A percentile compares a stretch with the other conserved stretches of the same genome.
Conservation (phyloP, 805 yeast genomes). For the Zygoascus bituminiphila region DNA sequence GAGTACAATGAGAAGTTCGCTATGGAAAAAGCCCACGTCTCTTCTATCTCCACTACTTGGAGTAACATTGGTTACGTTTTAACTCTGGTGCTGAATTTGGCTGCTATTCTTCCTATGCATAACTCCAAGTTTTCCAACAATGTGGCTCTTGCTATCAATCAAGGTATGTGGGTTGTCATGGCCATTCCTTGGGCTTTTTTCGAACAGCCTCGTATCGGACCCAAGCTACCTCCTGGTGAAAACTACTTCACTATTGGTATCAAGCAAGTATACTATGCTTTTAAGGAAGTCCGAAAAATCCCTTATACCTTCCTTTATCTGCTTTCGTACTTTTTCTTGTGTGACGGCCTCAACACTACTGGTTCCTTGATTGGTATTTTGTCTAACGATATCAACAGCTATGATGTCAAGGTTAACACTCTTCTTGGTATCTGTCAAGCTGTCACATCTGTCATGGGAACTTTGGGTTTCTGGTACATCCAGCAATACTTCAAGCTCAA, state of each 20-base stretch:
- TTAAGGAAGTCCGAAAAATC: constrained; percentile 10
- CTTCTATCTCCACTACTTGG: constrained; percentile 14
- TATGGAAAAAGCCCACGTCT: constrained; percentile 12
- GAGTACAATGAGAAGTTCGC: constrained; percentile 6
- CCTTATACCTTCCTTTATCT: constrained; percentile 12
- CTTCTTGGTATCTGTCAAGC: constrained; percentile 13
- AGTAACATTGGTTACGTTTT: constrained; percentile 12
- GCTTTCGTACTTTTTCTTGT: constrained; percentile 9
- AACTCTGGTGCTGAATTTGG: constrained; percentile 8
- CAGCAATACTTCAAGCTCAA: constrained; percentile 11
- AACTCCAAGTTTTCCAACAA: constrained; percentile 8
- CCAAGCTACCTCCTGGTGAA: constrained; percentile 10
- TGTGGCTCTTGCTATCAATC: constrained; percentile 10
- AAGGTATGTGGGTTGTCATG: constrained; percentile 12
- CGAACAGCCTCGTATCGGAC: constrained; percentile 10
- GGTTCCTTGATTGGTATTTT: constrained; percentile 12
- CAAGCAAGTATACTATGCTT: constrained; percentile 11
- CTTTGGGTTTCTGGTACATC: constrained; percentile 12
- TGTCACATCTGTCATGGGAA: constrained; percentile 8
- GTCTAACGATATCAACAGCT: constrained; percentile 12
- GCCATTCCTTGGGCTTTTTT: constrained; percentile 14
- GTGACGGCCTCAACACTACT: constrained; percentile 15
- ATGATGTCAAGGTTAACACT: constrained; percentile 9
- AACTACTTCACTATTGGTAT: constrained; percentile 8
- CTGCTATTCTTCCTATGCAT: constrained; percentile 12